Base-by-base conservation (phyloP, 805 yeast species). In the Barnettozyma botsteinii region DNA sequence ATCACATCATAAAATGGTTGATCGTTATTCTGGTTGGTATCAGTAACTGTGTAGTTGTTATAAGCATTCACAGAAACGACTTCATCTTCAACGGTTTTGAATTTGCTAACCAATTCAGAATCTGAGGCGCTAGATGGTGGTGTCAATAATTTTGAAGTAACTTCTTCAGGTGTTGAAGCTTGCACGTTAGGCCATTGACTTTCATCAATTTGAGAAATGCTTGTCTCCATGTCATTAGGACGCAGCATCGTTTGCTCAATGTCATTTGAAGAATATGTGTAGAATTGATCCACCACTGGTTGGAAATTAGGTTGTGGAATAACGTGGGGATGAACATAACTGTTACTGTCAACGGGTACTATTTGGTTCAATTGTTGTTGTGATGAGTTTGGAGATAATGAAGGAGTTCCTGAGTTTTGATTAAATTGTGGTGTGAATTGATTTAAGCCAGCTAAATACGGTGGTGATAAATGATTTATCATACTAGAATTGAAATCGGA, bases 51-150 rank as follows among this genome's bases (percentile, higher is more conserved):
- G 11, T 23, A 27, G 14, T 40, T 35, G 11, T 27, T 25, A 12
- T 15, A 14, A 9, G 26, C 26, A 13, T 14, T 19, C 18, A 13
- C 19, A 22, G 22, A 13, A 19, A 31, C 4, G 7, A 4, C 18
- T 9, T 19, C 25, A 3, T 21, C 25, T 6, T 27, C 14, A 22
- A 4, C 18, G 3, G 12, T 12, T 12, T 5, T 19, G 4, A 13
- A 21, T 22, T 35, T 30, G 2, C 33, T 20, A 12, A 31, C 25
- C 9, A 38, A 20, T 8, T 42, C 51, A n/a, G 27, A 15, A 6
- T 48, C 55, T 3, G 51, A 35, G 12, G 43, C 47, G 17, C 49
- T 46, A 4, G 54, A 43, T 30, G 57, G 54, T 5, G 57, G 54
- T 5, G 54, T 51, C 33, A 47, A 27, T 22, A 51, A 15, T 22